A percentile compares a stretch with the other conserved stretches of the same genome.
Evolutionary conservation across 2,329 filamentous ascomycete genomes (phyloP).

Genomic region (Dactylella cylindrospora): DNA sequence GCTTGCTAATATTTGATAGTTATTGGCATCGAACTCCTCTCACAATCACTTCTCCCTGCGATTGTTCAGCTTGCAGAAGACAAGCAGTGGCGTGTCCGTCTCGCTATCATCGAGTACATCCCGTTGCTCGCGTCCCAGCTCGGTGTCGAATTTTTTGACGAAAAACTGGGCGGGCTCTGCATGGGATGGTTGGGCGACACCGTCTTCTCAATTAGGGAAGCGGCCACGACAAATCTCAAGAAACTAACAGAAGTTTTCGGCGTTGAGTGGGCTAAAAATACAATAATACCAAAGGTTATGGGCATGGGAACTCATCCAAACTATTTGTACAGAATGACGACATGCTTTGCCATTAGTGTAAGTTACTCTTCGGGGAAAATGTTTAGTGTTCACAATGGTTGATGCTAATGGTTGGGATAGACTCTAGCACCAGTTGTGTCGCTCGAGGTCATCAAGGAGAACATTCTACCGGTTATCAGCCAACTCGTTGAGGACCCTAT

Average conservation of each 20-base stretch:
- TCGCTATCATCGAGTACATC: slow-evolving; percentile 99
- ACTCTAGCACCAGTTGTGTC: slow-evolving; percentile 91
- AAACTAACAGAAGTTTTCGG: slow-evolving; percentile 98
- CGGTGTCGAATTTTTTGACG: slow-evolving; percentile 96
- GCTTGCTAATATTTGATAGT: slow-evolving; percentile 60
- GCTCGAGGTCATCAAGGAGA: slow-evolving; percentile 86
- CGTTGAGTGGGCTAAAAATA: slow-evolving; percentile 93
- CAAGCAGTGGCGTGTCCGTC: slow-evolving; percentile 97
- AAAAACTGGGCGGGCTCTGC: slow-evolving; percentile 90
- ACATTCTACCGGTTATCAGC: slow-evolving; percentile 93
- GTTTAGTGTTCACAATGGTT: slow-evolving; percentile 7
- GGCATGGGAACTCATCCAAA: slow-evolving; percentile 98
- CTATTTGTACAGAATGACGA: slow-evolving; percentile 99
- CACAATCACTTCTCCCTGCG: slow-evolving; percentile 91
- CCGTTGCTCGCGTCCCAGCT: slow-evolving; percentile 92
- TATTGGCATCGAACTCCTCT: slow-evolving; percentile 95
- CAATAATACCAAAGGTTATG: slow-evolving; percentile 98
- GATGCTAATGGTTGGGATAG: slow-evolving; percentile 55
- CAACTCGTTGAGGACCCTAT: slow-evolving; percentile 92
- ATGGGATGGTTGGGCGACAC: slow-evolving; percentile 99
- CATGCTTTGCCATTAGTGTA: slow-evolving; percentile 98
- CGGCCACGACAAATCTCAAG: slow-evolving; percentile 94
- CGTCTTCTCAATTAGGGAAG: slow-evolving; percentile 97
- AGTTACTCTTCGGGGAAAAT: slow-evolving; percentile 52
- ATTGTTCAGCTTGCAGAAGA: slow-evolving; percentile 98